phyloP scores from a whole-genome alignment of 257 asterid genomes.

The Penstemon newberryi region DNA sequence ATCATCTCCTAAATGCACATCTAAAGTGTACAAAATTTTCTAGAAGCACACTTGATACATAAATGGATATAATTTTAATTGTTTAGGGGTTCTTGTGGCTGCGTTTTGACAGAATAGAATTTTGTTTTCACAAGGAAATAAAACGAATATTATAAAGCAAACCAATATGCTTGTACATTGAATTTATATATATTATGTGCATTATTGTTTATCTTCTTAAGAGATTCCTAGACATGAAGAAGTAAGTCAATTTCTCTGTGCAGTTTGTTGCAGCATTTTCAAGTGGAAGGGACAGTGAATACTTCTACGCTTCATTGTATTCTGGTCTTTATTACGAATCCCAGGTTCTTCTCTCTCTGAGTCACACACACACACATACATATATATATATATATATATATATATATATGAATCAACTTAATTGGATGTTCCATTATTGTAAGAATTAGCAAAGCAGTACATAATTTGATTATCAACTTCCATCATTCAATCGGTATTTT shows the following conservation, averaged over 20 bases:
- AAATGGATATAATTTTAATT: too few species aligned
- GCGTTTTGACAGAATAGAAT: too few species aligned
- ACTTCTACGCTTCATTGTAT: slow-evolving; percentile 80
- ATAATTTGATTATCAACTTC: slow-evolving; percentile 8
- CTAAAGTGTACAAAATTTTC: too few species aligned
- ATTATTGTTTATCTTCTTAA: slow-evolving; percentile 13
- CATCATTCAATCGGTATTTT: background rate
- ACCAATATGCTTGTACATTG: background rate
- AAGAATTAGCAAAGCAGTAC: background rate
- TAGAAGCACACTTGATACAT: too few species aligned
- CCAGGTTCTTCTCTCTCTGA: slow-evolving; percentile 50
- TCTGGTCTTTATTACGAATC: slow-evolving; percentile 90
- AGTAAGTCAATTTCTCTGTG: slow-evolving; percentile 26
- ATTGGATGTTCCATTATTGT: too few species aligned
- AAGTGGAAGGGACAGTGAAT: slow-evolving; percentile 57
- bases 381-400: too few species aligned
- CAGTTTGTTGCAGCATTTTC: slow-evolving; percentile 74
- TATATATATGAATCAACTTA: background rate
- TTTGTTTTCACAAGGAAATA: too few species aligned
- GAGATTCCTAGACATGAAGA: background rate
- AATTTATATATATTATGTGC: slow-evolving; percentile 4
- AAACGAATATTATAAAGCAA: too few species aligned
- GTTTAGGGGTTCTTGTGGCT: too few species aligned
- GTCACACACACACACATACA: background rate
- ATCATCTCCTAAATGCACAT: too few species aligned